Conservation (phyloP, 2,329 filamentous ascomycete genomes). For the Aphanoascus verrucosus region DNA sequence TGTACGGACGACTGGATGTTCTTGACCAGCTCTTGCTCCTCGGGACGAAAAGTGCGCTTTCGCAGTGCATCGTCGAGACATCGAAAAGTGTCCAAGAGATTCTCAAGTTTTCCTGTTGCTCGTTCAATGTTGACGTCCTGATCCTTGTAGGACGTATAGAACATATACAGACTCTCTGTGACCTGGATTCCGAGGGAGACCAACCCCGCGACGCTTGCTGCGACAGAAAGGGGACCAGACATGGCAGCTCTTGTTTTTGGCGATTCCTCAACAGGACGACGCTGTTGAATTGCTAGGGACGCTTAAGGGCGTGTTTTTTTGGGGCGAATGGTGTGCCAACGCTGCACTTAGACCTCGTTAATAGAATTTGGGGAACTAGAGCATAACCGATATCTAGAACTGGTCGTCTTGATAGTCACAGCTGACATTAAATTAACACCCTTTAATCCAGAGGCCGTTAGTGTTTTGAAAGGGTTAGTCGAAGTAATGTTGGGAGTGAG, state of each 20-base stretch:
- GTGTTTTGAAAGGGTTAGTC: no score
- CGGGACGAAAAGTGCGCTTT: background rate
- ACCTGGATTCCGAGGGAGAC: constrained; percentile 28
- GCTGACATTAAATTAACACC: no score
- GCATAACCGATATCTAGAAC: no score
- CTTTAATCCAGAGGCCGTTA: no score
- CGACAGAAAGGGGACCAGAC: constrained; percentile 20
- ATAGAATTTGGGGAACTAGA: no score
- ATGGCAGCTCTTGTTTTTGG: constrained; percentile 9
- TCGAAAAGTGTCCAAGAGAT: background rate
- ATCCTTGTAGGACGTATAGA: constrained; percentile 19
- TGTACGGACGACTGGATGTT: constrained; percentile 22
- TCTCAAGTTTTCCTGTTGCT: background rate
- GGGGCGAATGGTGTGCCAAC: no score
- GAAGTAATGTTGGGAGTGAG: no score
- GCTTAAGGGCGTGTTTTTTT: no score
- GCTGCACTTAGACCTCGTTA: no score
- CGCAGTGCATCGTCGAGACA: background rate
- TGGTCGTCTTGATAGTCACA: no score
- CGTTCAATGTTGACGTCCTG: background rate
- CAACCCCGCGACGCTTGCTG: constrained; percentile 22
- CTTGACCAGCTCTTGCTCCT: constrained; percentile 12
- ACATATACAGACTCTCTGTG: constrained; percentile 25
- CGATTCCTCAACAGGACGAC: no score
- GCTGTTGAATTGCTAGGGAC: no score